These are phyloP conservation scores for Hylodesmum podocarpum DNA, from an alignment of 306 rosid genomes.

Conservation along the genomic window DNA sequence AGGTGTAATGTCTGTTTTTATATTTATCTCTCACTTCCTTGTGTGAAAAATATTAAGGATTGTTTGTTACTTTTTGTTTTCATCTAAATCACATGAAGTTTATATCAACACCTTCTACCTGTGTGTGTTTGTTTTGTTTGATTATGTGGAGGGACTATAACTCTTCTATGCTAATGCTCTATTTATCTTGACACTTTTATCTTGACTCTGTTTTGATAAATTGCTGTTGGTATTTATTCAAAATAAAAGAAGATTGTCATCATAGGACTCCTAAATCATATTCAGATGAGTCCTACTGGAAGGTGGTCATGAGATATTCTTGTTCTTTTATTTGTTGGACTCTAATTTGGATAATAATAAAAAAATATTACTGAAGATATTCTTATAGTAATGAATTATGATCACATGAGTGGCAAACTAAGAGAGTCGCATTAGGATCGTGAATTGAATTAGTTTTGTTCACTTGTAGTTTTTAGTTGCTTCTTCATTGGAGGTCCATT, in stretches of 20 bases:
- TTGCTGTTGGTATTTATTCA: background rate
- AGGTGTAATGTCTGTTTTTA: background rate
- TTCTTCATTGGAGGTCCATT: background rate
- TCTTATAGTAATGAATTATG: background rate
- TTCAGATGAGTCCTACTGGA: background rate
- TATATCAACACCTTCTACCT: background rate
- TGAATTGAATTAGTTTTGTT: background rate
- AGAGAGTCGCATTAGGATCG: background rate
- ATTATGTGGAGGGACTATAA: background rate
- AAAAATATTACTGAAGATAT: background rate
- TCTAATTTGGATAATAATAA: slow-evolving; percentile 6
- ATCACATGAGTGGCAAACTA: background rate
- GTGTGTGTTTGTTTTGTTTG: background rate
- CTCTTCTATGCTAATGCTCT: background rate
- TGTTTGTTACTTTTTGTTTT: background rate
- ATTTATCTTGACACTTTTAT: background rate
- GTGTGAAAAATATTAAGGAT: background rate
- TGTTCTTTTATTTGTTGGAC: background rate
- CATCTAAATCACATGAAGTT: background rate
- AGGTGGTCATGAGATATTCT: background rate
- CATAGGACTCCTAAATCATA: background rate
- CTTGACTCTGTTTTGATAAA: background rate
- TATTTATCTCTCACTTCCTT: background rate
- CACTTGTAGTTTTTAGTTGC: slow-evolving; percentile 8
- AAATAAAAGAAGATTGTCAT: background rate